A percentile compares a stretch with the other conserved stretches of the same genome.
Conservation (phyloP, 371 early-diverging fungal genomes). For the Zancudomyces culisetae region DNA sequence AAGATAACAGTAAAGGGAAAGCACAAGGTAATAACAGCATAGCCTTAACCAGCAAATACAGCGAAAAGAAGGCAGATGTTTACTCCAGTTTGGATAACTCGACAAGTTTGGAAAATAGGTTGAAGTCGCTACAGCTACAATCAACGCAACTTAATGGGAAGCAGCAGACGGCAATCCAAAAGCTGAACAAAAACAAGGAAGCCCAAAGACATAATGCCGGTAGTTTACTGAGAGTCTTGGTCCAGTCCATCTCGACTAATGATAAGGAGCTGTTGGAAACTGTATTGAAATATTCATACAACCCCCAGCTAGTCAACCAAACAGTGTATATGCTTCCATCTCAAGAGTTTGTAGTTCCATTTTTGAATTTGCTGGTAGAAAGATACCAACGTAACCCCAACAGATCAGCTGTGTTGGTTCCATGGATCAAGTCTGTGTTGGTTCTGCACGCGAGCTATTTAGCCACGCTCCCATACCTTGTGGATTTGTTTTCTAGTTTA, state of each 20-base stretch:
- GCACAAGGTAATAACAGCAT: too few species aligned
- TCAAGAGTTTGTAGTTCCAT: conserved; percentile 28
- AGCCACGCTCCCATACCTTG: conserved; percentile 24
- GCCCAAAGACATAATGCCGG: conserved; percentile 6
- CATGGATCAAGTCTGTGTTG: conserved; percentile 33
- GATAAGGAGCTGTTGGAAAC: conserved; percentile 31
- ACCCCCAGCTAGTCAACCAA: conserved; percentile 12
- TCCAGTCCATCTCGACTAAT: conserved; percentile 32
- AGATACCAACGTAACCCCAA: conserved; percentile 26
- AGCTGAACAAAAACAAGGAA: conserved; percentile 1
- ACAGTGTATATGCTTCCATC: conserved; percentile 33
- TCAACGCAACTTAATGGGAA: too few species aligned
- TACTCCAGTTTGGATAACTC: too few species aligned
- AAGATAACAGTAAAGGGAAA: too few species aligned
- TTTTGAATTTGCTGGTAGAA: conserved; percentile 28
- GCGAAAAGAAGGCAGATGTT: too few species aligned
- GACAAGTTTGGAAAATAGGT: too few species aligned
- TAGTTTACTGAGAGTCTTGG: conserved; percentile 31
- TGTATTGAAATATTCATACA: conserved; percentile 22
- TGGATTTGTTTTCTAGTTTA: conserved; percentile 22
- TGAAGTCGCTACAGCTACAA: too few species aligned
- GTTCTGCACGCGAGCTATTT: conserved; percentile 28
- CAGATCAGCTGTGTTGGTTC: conserved; percentile 28
- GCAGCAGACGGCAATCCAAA: too few species aligned
- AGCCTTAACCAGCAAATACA: too few species aligned